phyloP scores from a whole-genome alignment of 305 asterid genomes.

The Withania somnifera region DNA sequence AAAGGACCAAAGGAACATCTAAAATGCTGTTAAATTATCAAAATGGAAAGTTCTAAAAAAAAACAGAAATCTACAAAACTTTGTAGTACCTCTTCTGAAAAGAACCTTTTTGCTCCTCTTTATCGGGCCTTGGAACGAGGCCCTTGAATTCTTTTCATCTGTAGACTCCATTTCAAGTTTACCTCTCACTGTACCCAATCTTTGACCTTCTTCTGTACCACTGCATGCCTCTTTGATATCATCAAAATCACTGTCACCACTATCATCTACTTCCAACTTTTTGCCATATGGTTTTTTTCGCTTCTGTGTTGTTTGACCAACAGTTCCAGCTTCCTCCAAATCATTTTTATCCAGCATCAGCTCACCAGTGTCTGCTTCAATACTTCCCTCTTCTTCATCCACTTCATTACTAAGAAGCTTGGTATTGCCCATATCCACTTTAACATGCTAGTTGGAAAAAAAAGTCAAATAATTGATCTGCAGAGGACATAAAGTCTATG shows the following conservation, averaged over 20 bases:
- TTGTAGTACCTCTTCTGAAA: constrained; percentile 44
- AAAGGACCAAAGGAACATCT: not conserved
- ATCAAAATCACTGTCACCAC: constrained; percentile 36
- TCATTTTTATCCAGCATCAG: constrained; percentile 36
- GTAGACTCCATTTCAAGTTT: constrained; percentile 24
- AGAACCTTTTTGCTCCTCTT: constrained; percentile 66
- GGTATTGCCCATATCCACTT: constrained; percentile 25
- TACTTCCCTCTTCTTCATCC: constrained; percentile 84
- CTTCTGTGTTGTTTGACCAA: constrained; percentile 28
- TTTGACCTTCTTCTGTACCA: constrained; percentile 73
- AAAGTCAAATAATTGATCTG: not conserved
- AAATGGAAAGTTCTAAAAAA: not conserved
- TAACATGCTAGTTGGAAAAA: constrained; percentile 25
- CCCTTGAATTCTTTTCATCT: constrained; percentile 28
- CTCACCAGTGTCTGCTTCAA: constrained; percentile 85
- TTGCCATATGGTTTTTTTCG: constrained; percentile 30
- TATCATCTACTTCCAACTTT: constrained; percentile 35
- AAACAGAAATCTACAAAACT: constrained; percentile 6
- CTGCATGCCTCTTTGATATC: constrained; percentile 77
- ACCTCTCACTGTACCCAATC: constrained; percentile 31
- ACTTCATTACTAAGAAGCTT: constrained; percentile 45
- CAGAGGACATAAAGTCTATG: not conserved
- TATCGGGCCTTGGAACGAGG: constrained; percentile 37
- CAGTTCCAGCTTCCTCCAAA: constrained; percentile 26
- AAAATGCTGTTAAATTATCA: not conserved